Conservation (phyloP, 2,329 filamentous ascomycete species). For the Bipolaris zeicola region DNA sequence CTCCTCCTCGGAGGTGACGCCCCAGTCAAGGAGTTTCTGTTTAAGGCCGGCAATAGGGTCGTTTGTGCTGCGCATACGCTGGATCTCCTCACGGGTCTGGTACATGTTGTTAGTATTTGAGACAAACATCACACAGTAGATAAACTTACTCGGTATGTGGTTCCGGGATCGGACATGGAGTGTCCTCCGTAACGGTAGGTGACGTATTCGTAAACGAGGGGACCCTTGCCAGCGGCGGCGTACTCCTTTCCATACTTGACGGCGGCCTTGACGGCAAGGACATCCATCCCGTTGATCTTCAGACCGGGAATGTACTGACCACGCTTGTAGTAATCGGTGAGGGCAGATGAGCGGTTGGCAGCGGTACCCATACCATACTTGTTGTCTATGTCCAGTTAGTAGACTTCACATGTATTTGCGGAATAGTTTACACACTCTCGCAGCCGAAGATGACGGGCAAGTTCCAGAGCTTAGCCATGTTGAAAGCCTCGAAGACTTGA, state of each 20-base stretch:
- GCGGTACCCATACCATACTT: constrained; percentile 99
- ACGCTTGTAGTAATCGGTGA: constrained; percentile 99
- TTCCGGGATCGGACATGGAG: constrained; percentile 99
- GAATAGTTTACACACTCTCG: constrained; percentile 74
- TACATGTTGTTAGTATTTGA: constrained; percentile 23
- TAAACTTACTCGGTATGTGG: constrained; percentile 77
- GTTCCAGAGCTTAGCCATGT: constrained; percentile 99
- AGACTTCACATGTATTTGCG: not conserved
- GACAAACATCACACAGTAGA: not conserved
- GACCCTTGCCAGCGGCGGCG: constrained; percentile 81
- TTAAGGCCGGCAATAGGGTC: constrained; percentile 98
- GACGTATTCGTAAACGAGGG: constrained; percentile 96
- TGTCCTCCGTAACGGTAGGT: constrained; percentile 99
- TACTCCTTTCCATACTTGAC: constrained; percentile 93
- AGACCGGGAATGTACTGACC: constrained; percentile 99
- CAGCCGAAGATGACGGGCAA: constrained; percentile 94
- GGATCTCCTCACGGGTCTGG: constrained; percentile 93
- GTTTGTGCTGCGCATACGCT: constrained; percentile 98
- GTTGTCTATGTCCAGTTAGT: constrained; percentile 73
- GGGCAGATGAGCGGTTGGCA: constrained; percentile 87
- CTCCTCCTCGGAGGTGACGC: constrained; percentile 87
- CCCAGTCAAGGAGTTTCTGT: constrained; percentile 97
- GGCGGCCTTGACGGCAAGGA: constrained; percentile 95
- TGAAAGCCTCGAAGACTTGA: constrained; percentile 99
- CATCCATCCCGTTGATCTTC: constrained; percentile 99